These are phyloP conservation scores for Aspergillus sojae DNA, from an alignment of 2,329 filamentous ascomycete species.

Conservation along the genomic window DNA sequence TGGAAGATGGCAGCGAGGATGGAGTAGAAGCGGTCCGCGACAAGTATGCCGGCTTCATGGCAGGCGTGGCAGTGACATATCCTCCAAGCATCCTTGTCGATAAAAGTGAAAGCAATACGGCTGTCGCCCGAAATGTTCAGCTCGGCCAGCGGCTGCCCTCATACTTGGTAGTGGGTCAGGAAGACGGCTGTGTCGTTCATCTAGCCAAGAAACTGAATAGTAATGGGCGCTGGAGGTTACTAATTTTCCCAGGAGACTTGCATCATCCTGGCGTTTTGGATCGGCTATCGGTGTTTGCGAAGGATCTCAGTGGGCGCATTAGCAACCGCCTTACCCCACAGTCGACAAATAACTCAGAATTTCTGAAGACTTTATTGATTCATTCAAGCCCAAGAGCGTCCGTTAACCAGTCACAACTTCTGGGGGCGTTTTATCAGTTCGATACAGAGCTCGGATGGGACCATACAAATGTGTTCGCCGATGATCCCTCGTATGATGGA, in stretches of 20 bases:
- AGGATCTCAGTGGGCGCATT: slow-evolving; percentile 5
- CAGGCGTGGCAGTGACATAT: too few relatives aligned
- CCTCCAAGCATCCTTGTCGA: neutral
- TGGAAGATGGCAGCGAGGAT: too few relatives aligned
- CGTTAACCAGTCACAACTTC: slow-evolving; percentile 16
- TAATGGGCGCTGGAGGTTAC: slow-evolving; percentile 22
- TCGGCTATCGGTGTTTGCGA: slow-evolving; percentile 6
- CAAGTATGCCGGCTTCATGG: too few relatives aligned
- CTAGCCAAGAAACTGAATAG: slow-evolving; percentile 14
- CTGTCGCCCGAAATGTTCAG: slow-evolving; percentile 6
- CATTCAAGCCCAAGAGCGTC: slow-evolving; percentile 12
- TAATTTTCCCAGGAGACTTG: slow-evolving; percentile 26
- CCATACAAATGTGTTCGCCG: slow-evolving; percentile 21
- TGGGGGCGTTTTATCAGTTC: slow-evolving; percentile 20
- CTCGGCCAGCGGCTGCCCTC: slow-evolving; percentile 21
- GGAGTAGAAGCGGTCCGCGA: too few relatives aligned
- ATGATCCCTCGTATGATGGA: slow-evolving; percentile 4
- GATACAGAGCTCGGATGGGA: slow-evolving; percentile 19
- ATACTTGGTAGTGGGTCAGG: slow-evolving; percentile 12
- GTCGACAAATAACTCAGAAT: neutral
- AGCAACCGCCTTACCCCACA: neutral
- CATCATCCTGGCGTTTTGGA: neutral
- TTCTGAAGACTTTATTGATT: slow-evolving; percentile 15
- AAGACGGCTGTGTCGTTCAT: slow-evolving; percentile 11
- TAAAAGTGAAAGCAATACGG: neutral